These are phyloP conservation scores for Coemansia sp. DNA, from an alignment of 192 early-diverging fungal genomes.

Conservation along the genomic window DNA sequence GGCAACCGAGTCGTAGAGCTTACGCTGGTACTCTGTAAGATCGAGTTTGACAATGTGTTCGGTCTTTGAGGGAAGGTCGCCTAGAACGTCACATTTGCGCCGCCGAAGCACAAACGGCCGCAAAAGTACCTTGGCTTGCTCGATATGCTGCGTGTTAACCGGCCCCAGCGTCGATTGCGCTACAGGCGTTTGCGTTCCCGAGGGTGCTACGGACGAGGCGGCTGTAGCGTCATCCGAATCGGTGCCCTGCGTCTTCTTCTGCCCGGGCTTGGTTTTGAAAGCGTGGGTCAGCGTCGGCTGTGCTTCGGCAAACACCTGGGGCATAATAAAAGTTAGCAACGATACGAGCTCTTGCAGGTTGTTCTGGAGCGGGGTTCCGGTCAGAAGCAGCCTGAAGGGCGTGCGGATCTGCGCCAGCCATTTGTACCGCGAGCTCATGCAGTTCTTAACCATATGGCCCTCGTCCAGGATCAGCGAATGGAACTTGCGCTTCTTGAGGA, in stretches of 20 bases:
- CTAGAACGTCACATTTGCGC: conserved; percentile 73
- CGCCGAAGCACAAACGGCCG: conserved; percentile 86
- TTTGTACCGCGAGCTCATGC: conserved; percentile 74
- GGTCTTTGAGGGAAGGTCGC: conserved; percentile 66
- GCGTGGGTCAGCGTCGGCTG: conserved; percentile 49
- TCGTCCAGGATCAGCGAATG: conserved; percentile 83
- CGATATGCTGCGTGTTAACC: conserved; percentile 63
- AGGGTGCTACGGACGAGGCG: conserved; percentile 23
- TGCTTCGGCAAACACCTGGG: conserved; percentile 67
- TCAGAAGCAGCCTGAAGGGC: conserved; percentile 71
- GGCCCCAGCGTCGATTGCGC: conserved; percentile 19
- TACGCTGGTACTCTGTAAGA: conserved; percentile 56
- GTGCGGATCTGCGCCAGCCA: conserved; percentile 68
- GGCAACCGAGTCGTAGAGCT: conserved; percentile 59
- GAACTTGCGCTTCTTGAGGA: conserved; percentile 68
- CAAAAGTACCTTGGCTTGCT: conserved; percentile 81
- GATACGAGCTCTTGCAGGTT: conserved; percentile 87
- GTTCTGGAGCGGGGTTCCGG: conserved; percentile 87
- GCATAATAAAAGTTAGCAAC: conserved; percentile 86
- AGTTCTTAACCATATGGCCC: conserved; percentile 92
- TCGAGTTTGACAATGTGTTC: conserved; percentile 58
- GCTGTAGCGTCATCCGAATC: conserved; percentile 44
- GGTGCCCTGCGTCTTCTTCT: conserved; percentile 9
- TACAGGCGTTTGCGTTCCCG: conserved; percentile 39
- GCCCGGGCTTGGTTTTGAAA: conserved; percentile 38